A percentile compares a stretch with the other conserved stretches of the same genome.
phyloP scores from a whole-genome alignment of 1,284 basidiomycete genomes.

The Lignosus rhinocerotis region DNA sequence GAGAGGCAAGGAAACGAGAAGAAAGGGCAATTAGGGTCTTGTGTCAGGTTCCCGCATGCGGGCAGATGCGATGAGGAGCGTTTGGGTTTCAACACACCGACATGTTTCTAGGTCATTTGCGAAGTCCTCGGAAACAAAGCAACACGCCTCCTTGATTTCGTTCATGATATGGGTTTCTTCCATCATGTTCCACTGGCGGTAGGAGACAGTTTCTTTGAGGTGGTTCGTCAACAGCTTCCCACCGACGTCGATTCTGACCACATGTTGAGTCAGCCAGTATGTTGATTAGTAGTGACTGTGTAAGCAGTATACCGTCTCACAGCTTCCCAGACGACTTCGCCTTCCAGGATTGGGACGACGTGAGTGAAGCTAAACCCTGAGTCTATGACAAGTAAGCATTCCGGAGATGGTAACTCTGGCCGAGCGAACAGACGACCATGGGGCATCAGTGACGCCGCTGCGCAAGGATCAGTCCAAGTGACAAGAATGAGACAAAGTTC shows the following conservation, averaged over 20 bases:
- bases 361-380: conserved; percentile 93
- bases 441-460: conserved; percentile 79
- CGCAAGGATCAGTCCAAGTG: conserved; percentile 9
- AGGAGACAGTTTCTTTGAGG: conserved; percentile 90
- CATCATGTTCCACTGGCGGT: conserved; percentile 98
- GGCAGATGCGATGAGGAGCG: conserved; percentile 7
- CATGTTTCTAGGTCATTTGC: conserved; percentile 74
- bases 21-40: background rate
- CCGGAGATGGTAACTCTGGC: conserved; percentile 53
- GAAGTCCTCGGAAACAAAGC: conserved; percentile 83
- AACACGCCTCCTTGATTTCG: conserved; percentile 85
- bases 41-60: conserved; percentile 1
- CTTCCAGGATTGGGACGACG: conserved; percentile 81
- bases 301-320: conserved; percentile 67
- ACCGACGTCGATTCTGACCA: conserved; percentile 81
- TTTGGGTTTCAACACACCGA: conserved; percentile 54
- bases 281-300: background rate
- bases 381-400: conserved; percentile 85
- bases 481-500: conserved; percentile 22
- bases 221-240: conserved; percentile 95
- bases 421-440: conserved; percentile 64
- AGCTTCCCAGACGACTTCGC: conserved; percentile 74
- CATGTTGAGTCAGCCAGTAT: conserved; percentile 1
- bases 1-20: conserved; percentile 3
- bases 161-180: conserved; percentile 94